Base-by-base conservation (phyloP, 768 basidiomycete genomes). In the Leccinellum luteum region DNA sequence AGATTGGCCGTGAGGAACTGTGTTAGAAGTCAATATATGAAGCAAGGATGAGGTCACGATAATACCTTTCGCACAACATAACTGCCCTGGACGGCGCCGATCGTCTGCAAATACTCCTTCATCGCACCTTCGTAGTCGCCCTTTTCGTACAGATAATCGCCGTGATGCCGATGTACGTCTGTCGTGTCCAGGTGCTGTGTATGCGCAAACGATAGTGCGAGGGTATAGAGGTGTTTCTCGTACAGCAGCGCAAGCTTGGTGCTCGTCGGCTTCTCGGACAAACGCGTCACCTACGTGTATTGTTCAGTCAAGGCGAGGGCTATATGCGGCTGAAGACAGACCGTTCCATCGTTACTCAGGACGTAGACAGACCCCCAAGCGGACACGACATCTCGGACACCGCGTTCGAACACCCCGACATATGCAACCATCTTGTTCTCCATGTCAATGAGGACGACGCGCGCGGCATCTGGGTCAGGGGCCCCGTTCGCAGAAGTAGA, bases 1-100 rank as follows among this genome's bases (percentile, higher is more conserved):
- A 95, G 81, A 68, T 98, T 97, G 0, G 96, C 94, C 62, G 97
- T 97, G 35, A 99, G 85, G 74, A 94, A 98, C 95, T 98, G 57
- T 17, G 1, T 43, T 2, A 2, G 7, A 41, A 51, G 49, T 65
- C 14, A 69, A 48, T 41, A 48, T 44, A 45, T 56, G 35, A 41
- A 34, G n/a, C 47, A 17, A 38, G 14, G 21, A 19, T 21, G 17
- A 56, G 41, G 17, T 14, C 28, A 25, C 12, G n/a, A 38, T 7
- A 6, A 53, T 66, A 94, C 96, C 82, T 98, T 99, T 64, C 97
- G 85, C 51, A 98, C 94, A 32, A 98, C 94, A 73, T 98, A 97
- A 68, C 94, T 97, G 0, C 95, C 92, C 60, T 94, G 91, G 1
- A 97, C 76, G 48, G 85, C 78, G 0, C 96, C 92, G 19, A 98